phyloP scores from a whole-genome alignment of 2,329 filamentous ascomycete species.

The Eutypella sp. region DNA sequence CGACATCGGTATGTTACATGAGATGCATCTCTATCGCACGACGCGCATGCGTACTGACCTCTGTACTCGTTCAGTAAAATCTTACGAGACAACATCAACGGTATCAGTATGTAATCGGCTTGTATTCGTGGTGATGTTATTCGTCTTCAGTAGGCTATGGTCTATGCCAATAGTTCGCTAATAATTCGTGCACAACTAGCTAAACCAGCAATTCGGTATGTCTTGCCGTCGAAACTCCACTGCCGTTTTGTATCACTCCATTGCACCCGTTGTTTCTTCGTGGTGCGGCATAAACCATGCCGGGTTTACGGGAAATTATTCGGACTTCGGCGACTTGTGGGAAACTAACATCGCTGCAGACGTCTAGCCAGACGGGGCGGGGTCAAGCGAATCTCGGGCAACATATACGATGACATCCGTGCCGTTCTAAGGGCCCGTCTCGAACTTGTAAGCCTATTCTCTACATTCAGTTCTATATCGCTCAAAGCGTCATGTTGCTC shows the following conservation, averaged over 20 bases:
- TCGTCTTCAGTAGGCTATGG: background rate
- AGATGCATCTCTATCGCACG: background rate
- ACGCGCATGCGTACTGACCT: background rate
- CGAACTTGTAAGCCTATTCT: slow-evolving; percentile 32
- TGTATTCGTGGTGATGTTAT: background rate
- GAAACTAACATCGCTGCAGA: slow-evolving; percentile 31
- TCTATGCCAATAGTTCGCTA: slow-evolving; percentile 12
- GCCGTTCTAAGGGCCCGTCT: slow-evolving; percentile 46
- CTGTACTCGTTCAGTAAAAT: slow-evolving; percentile 22
- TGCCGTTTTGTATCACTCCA: background rate
- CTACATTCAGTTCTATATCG: no score
- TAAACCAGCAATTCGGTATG: slow-evolving; percentile 50
- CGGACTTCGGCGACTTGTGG: no score
- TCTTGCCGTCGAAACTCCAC: slow-evolving; percentile 2
- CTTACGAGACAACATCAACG: slow-evolving; percentile 27
- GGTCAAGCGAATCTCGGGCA: slow-evolving; percentile 64
- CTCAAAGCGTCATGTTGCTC: no score
- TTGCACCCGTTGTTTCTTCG: slow-evolving; percentile 5
- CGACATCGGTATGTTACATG: slow-evolving; percentile 1
- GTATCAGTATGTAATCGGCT: slow-evolving; percentile 24
- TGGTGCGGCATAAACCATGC: no score
- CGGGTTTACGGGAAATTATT: no score
- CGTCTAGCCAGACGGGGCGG: slow-evolving; percentile 71
- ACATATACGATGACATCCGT: slow-evolving; percentile 60
- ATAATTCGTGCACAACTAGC: slow-evolving; percentile 39